Evolutionary conservation across 345 rosid species (phyloP).

Genomic region (Pistacia integerrima): DNA sequence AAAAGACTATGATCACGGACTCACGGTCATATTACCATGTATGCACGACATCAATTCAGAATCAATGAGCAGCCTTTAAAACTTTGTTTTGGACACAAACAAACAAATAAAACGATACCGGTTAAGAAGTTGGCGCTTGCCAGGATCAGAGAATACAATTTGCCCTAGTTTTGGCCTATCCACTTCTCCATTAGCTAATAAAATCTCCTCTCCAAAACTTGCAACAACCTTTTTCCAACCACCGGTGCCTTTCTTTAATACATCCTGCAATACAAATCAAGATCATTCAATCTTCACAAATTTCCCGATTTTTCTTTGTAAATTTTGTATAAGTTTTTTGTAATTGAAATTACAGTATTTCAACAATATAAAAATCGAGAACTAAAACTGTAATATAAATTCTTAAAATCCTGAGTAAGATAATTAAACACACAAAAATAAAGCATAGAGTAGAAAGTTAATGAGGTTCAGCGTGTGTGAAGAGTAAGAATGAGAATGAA

Average conservation of each 20-base stretch:
- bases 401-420: not conserved
- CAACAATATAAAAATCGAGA: not conserved
- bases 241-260: constrained; percentile 57
- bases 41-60: not conserved
- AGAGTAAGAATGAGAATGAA: not conserved
- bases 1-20: not conserved
- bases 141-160: constrained; percentile 79
- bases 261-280: constrained; percentile 46
- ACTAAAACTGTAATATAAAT: not conserved
- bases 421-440: not conserved
- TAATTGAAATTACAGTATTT: no score
- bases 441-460: not conserved
- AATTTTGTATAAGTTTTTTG: not conserved
- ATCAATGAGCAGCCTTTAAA: not conserved
- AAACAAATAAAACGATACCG: constrained; percentile 34
- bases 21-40: not conserved
- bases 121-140: constrained; percentile 80
- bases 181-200: constrained; percentile 58
- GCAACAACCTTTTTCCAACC: constrained; percentile 66
- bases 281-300: not conserved
- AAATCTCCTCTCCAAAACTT: constrained; percentile 62
- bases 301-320: not conserved
- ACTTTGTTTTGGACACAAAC: not conserved
- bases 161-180: constrained; percentile 77
- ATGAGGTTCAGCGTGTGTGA: not conserved